Base-by-base conservation (phyloP, 768 basidiomycete species). In the Coprinopsis cinerea region DNA sequence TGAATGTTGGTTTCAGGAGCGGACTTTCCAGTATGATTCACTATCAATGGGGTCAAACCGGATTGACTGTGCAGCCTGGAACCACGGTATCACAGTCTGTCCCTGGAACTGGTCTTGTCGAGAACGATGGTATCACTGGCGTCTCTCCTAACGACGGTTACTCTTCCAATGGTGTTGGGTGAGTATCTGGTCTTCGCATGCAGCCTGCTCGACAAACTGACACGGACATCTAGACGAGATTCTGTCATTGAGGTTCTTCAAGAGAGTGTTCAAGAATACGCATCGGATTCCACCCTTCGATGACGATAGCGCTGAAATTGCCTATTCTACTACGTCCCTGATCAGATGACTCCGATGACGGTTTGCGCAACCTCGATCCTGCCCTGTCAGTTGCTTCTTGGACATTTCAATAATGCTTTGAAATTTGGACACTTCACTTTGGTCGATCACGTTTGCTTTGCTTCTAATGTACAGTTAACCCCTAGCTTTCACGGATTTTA, bases 111-210 rank as follows among this genome's bases (percentile, higher is more conserved):
- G 55, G 62, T 5, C 55, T 60, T 22, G 64, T 65, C 27, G 52
- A 62, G 4, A 64, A 50, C 23, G 57, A 58, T 14, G 63, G 63
- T 35, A 62, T 64, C 17, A 75, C 74, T 3, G 79, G 78, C 5
- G 46, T 68, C n/a, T 79, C 81, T 2, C 83, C 83, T 23, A 79
- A 82, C 49, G 83, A 85, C 63, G 83, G 83, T 60, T 85, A 85
- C 57, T 68, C 70, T 30, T 67, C 57, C 47, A 64, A 68, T 30
- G 73, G 70, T 13, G 46, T 58, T 53, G 72, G 67, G 75, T 76
- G 56, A 44, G 73, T 57, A 34, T n/a, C n/a, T 34, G 9, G 30
- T n/a, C 9, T 9, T 34, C n/a, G n/a, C 30, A 34, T 34, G n/a
- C 30, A 9, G 30, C n/a, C 9, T n/a, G n/a, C 30, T 9, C n/a